Evolutionary conservation across 1,284 basidiomycete genomes (phyloP).

Genomic region (Waitea zeae): DNA sequence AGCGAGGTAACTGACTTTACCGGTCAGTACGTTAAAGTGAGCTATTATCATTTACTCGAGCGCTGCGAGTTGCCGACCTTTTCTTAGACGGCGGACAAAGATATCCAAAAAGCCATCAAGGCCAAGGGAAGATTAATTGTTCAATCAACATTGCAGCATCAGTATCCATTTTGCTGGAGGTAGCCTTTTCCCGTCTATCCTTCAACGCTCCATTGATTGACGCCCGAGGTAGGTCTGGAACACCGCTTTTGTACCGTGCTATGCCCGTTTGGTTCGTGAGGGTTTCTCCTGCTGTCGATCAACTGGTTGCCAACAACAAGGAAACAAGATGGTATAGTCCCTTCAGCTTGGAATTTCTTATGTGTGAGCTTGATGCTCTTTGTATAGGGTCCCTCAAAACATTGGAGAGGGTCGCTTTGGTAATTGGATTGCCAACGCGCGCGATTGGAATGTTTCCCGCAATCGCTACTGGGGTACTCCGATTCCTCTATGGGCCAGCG

Average conservation of each 20-base stretch:
- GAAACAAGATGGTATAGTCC: constrained; percentile 69
- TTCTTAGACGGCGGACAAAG: constrained; percentile 74
- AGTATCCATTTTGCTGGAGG: constrained; percentile 98
- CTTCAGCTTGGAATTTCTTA: not conserved
- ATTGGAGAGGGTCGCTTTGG: constrained; percentile 92
- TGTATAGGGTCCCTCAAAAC: constrained; percentile 67
- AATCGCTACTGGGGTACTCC: constrained; percentile 99
- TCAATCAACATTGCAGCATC: constrained; percentile 77
- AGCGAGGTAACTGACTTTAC: constrained; percentile 80
- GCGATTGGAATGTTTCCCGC: constrained; percentile 98
- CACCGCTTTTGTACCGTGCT: constrained; percentile 92
- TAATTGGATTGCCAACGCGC: constrained; percentile 93
- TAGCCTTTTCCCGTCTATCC: constrained; percentile 17
- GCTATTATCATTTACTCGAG: constrained; percentile 4
- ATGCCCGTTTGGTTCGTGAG: constrained; percentile 95
- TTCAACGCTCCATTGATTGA: constrained; percentile 4
- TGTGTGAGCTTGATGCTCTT: constrained; percentile 1
- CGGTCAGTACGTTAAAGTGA: constrained; percentile 84
- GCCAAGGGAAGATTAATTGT: constrained; percentile 79
- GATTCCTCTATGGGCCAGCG: constrained; percentile 91
- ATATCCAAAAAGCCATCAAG: constrained; percentile 87
- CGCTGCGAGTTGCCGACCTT: not conserved
- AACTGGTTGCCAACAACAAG: constrained; percentile 84
- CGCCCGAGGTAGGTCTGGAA: constrained; percentile 54
- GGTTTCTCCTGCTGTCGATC: constrained; percentile 71